Base-by-base conservation (phyloP, 1,284 basidiomycete genomes). In the Butyriboletus appendiculatus region DNA sequence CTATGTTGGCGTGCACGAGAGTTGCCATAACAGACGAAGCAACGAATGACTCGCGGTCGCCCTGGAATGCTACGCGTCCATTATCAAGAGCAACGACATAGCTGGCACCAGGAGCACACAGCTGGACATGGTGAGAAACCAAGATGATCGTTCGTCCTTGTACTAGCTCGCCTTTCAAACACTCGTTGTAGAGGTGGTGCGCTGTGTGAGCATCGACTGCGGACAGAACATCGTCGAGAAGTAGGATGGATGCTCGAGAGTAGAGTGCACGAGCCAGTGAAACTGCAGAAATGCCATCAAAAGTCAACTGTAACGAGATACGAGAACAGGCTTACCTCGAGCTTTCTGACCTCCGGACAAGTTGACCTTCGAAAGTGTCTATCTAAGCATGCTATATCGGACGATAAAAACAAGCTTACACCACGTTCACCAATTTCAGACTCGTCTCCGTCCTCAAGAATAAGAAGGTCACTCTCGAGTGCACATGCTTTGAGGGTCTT, bases 291-390 rank as follows among this genome's bases (percentile, higher is more conserved):
- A 52, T 20, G 50, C 16, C 48, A 38, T 53, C n/a, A 48, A 42
- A 24, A 18, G 16, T 15, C 20, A 32, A 45, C 14, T 26, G 6
- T 0, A 4, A 10, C 11, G 24, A 11, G 15, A 33, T 22, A 50
- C 4, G 37, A 44, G 3, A 49, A 32, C 6, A 30, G 10, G 58
- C 75, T 41, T 61, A 88, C 88, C 88, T 76, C 96, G 80, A 33
- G 94, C 94, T 65, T 98, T 98, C 70, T 99, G 96, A 28, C 96
- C 96, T 53, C 96, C 96, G 22, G 90, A 94, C 32, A 96, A 74
- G 70, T 94, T 95, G 20, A 94, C 83, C 91, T 88, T 61, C 15
- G 26, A 41, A 47, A 48, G 44, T 33, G 11, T 35, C 15, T 14
- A 35, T 39, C 5, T 53, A 12, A 61, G 34, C 5, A 10, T 10